These are phyloP conservation scores for Graphilbum sp. DNA, from an alignment of 2,329 filamentous ascomycete genomes.

Conservation along the genomic window DNA sequence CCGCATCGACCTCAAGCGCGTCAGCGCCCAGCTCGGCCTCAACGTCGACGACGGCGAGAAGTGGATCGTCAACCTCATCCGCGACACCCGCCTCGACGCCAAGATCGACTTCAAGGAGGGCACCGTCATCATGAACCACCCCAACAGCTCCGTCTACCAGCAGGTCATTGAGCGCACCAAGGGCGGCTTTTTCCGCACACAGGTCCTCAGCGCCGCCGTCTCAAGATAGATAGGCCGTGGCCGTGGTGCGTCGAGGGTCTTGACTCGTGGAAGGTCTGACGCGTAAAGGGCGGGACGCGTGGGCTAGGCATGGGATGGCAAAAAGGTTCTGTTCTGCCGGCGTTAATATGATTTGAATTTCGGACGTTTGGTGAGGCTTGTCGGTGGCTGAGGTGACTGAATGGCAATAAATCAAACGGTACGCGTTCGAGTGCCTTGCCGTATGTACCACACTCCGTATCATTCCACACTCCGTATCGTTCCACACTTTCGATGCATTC, in stretches of 20 bases:
- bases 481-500: no score
- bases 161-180: slow-evolving; percentile 99
- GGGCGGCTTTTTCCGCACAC: slow-evolving; percentile 95
- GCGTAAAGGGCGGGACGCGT: no score
- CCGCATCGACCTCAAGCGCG: slow-evolving; percentile 93
- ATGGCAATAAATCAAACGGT: no score
- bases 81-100: slow-evolving; percentile 90
- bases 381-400: no score
- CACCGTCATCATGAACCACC: slow-evolving; percentile 98
- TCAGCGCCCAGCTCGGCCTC: slow-evolving; percentile 80
- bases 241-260: not conserved
- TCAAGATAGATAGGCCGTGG: slow-evolving; percentile 14
- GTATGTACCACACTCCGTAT: no score
- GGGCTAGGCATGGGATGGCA: no score
- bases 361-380: no score
- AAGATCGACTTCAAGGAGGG: slow-evolving; percentile 99
- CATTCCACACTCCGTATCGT: no score
- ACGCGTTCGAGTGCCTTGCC: no score
- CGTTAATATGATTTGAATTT: no score
- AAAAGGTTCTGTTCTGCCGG: no score
- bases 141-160: slow-evolving; percentile 94
- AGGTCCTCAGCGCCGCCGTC: slow-evolving; percentile 64
- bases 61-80: slow-evolving; percentile 99
- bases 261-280: not conserved
- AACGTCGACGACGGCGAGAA: slow-evolving; percentile 95